Evolutionary conservation across 2,329 filamentous ascomycete genomes (phyloP).

Genomic region (Colletotrichum sansevieriae): DNA sequence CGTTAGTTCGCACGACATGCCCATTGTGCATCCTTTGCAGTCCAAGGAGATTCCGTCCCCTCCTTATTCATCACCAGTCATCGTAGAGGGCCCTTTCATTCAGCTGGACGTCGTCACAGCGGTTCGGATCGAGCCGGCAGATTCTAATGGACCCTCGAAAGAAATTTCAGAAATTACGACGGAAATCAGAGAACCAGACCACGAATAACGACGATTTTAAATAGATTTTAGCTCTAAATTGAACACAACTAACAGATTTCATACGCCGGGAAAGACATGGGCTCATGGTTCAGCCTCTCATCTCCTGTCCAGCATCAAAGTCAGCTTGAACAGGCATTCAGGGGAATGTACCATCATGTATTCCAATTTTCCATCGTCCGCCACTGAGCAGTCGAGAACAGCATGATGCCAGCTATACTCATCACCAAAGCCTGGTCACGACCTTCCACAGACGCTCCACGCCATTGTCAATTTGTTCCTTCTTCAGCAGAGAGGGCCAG

Average conservation of each 20-base stretch:
- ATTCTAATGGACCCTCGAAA: neutral
- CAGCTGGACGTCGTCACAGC: slow-evolving; percentile 60
- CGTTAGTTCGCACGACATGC: slow-evolving; percentile 15
- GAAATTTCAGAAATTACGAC: neutral
- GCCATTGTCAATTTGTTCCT: neutral
- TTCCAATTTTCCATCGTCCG: neutral
- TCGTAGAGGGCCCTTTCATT: slow-evolving; percentile 45
- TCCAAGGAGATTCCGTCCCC: neutral
- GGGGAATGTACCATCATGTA: neutral
- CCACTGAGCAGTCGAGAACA: no score
- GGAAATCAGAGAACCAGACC: neutral
- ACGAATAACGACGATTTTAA: no score
- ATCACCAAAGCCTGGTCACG: neutral
- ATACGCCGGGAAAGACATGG: no score
- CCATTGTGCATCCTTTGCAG: slow-evolving; percentile 6
- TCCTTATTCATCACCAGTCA: neutral
- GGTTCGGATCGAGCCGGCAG: slow-evolving; percentile 53
- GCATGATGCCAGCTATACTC: no score
- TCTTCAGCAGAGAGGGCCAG: neutral
- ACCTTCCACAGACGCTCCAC: neutral
- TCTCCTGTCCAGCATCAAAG: neutral
- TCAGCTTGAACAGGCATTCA: neutral
- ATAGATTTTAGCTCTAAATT: no score
- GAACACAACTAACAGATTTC: no score
- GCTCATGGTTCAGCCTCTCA: neutral